A percentile compares a stretch with the other conserved stretches of the same genome.
Evolutionary conservation across 2,329 filamentous ascomycete genomes (phyloP).

Genomic region (Rhexocercosporidium sp.): DNA sequence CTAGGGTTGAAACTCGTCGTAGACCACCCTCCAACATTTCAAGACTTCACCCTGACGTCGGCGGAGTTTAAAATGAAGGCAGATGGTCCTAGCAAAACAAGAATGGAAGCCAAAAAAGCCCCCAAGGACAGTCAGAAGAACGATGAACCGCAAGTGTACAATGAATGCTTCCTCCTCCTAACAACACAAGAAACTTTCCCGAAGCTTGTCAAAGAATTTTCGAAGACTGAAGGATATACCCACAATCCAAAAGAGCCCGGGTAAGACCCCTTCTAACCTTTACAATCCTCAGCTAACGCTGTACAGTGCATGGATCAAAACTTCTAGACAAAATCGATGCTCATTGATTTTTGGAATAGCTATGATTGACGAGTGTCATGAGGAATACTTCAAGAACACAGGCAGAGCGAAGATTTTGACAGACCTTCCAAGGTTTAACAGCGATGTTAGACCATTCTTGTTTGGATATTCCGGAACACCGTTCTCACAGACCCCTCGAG

Average conservation of each 20-base stretch:
- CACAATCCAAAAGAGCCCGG: not conserved
- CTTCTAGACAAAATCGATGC: not conserved
- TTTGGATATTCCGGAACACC: conserved; percentile 36
- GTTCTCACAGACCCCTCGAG: conserved; percentile 23
- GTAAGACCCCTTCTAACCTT: not conserved
- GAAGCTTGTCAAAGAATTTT: conserved; percentile 20
- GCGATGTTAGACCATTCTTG: conserved; percentile 21
- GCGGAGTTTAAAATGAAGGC: not conserved
- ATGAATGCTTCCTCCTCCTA: conserved; percentile 28
- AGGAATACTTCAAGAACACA: conserved; percentile 21
- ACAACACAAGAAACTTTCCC: conserved; percentile 23
- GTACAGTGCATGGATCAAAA: conserved; percentile 19
- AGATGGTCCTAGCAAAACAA: not conserved
- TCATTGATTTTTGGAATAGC: conserved; percentile 32
- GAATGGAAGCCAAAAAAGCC: conserved; percentile 4
- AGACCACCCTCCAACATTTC: conserved; percentile 15
- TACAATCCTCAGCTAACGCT: not conserved
- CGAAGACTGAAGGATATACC: conserved; percentile 5
- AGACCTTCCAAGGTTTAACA: conserved; percentile 16
- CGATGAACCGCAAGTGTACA: conserved; percentile 9
- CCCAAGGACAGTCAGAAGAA: not conserved
- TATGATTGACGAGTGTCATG: conserved; percentile 34
- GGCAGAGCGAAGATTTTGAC: conserved; percentile 23
- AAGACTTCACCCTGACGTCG: not conserved
- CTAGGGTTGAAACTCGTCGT: conserved; percentile 24